These are phyloP conservation scores for Clarireedia sp. DNA, from an alignment of 2,329 filamentous ascomycete genomes.

Conservation along the genomic window DNA sequence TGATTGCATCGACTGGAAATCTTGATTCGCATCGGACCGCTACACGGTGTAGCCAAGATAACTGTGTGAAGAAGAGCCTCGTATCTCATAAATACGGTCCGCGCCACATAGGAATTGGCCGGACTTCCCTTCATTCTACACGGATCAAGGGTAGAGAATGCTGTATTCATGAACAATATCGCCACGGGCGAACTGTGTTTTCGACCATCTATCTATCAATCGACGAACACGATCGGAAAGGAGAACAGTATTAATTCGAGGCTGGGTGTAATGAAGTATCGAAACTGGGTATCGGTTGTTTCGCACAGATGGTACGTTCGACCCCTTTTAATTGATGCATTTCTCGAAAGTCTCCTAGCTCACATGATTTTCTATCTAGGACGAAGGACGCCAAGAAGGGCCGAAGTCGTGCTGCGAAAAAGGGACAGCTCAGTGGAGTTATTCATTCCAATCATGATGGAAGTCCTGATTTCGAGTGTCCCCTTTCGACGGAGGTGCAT, in stretches of 20 bases:
- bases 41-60: too few species aligned
- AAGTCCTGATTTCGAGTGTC: neutral
- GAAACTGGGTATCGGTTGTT: neutral
- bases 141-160: too few species aligned
- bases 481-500: neutral
- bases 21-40: too few species aligned
- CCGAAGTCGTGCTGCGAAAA: neutral
- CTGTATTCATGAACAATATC: neutral
- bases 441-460: neutral
- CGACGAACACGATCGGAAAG: neutral
- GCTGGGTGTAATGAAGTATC: slow-evolving; percentile 1
- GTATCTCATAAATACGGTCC: too few species aligned
- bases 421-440: neutral
- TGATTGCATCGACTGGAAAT: too few species aligned
- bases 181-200: neutral
- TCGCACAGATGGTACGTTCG: slow-evolving; percentile 3
- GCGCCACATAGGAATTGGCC: too few species aligned
- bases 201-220: neutral
- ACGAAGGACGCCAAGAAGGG: neutral
- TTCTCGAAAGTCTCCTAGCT: neutral
- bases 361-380: neutral
- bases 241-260: too few species aligned
- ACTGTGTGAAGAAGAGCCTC: too few species aligned
- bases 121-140: too few species aligned
- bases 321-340: neutral